A percentile compares a stretch with the other conserved stretches of the same genome.
Conservation (phyloP, 495 filamentous ascomycete genomes). For the Tuber borchii region DNA sequence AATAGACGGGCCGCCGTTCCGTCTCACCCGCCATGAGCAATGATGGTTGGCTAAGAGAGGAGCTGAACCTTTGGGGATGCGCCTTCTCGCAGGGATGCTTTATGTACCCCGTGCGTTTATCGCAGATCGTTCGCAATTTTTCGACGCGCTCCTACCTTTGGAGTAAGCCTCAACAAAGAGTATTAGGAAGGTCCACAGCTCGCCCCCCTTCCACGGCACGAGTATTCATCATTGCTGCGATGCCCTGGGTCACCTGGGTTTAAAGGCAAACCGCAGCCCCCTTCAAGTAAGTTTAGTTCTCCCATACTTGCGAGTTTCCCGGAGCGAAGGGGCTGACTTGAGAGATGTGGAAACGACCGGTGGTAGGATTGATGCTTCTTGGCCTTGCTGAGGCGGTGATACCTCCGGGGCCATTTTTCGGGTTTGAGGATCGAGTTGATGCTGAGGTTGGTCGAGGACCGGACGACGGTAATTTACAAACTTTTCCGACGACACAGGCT, state of each 20-base stretch:
- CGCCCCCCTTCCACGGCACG: neutral
- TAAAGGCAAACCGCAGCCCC: neutral
- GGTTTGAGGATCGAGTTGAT: neutral
- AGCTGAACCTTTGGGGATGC: neutral
- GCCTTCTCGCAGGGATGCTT: neutral
- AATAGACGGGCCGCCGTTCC: neutral
- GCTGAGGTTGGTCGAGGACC: neutral
- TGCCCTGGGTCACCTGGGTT: neutral
- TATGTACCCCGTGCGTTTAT: neutral
- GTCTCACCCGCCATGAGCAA: neutral
- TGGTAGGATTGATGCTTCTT: conserved; percentile 13
- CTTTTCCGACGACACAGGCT: neutral
- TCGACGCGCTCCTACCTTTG: neutral
- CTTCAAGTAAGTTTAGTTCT: neutral
- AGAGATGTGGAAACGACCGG: conserved; percentile 21
- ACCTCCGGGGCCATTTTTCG: conserved; percentile 10
- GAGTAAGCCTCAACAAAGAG: neutral
- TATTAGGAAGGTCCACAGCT: neutral
- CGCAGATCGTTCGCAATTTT: neutral
- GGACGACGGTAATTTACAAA: neutral
- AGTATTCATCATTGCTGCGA: neutral
- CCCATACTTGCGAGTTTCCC: neutral
- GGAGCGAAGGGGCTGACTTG: neutral
- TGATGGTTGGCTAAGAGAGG: neutral
- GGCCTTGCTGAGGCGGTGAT: conserved; percentile 18